phyloP scores from a whole-genome alignment of 2,329 filamentous ascomycete species.

The Septoria linicola region DNA sequence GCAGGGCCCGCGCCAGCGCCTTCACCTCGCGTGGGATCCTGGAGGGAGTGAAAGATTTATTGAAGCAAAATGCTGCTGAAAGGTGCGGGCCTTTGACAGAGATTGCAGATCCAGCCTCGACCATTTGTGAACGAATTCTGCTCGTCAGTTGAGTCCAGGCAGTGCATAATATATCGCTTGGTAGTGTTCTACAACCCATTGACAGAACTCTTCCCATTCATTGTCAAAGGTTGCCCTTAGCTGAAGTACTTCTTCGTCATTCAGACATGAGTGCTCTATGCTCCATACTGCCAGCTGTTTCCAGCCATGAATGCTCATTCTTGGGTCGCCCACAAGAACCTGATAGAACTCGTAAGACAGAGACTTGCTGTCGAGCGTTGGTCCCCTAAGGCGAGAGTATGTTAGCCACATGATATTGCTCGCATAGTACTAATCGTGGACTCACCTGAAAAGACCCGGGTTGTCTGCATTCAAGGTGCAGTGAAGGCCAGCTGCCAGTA shows the following conservation, averaged over 20 bases:
- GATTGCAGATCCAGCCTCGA: no score
- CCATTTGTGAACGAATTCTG: no score
- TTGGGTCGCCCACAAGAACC: constrained; percentile 65
- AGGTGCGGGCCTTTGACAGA: no score
- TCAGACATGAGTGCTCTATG: constrained; percentile 46
- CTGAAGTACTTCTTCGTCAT: constrained; percentile 40
- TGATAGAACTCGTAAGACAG: constrained; percentile 78
- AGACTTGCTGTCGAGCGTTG: constrained; percentile 54
- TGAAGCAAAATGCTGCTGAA: no score
- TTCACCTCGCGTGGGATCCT: no score
- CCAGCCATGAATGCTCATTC: constrained; percentile 69
- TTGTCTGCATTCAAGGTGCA: constrained; percentile 76
- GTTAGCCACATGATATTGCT: background rate
- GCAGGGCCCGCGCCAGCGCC: no score
- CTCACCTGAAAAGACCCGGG: constrained; percentile 66
- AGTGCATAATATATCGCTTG: background rate
- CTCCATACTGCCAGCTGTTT: constrained; percentile 58
- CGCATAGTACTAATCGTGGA: background rate
- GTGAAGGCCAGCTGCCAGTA: constrained; percentile 70
- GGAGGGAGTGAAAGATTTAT: no score
- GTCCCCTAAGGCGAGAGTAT: constrained; percentile 11
- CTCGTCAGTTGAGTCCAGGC: background rate
- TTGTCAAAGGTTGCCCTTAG: constrained; percentile 51
- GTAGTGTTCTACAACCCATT: constrained; percentile 15
- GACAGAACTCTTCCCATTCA: constrained; percentile 61